Evolutionary conservation across 257 asterid species (phyloP).

Genomic region (Solanum stenotomum): DNA sequence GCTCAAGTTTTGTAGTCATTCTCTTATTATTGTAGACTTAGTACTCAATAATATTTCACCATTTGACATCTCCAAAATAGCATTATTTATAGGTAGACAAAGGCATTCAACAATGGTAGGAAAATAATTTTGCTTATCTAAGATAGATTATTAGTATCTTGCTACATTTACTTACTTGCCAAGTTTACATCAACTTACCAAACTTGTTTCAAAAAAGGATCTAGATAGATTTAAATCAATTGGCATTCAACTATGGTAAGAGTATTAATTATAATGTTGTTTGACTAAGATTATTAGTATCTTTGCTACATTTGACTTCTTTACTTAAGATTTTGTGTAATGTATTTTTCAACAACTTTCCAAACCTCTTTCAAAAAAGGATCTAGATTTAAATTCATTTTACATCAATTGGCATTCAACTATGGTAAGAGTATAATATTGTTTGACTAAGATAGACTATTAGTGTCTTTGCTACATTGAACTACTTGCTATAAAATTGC

Average conservation of each 20-base stretch:
- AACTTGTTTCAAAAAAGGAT: background rate
- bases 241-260: background rate
- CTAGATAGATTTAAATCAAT: background rate
- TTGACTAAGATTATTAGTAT: background rate
- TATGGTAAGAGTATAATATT: background rate
- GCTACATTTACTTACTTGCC: background rate
- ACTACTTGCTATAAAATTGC: background rate
- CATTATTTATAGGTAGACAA: background rate
- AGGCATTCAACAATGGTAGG: background rate
- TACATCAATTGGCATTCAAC: background rate
- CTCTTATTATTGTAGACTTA: background rate
- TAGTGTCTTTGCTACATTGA: background rate
- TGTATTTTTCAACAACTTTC: background rate
- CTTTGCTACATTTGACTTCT: background rate
- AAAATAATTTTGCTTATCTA: background rate
- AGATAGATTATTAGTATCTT: background rate
- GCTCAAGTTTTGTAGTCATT: background rate
- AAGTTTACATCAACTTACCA: background rate
- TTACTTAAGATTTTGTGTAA: background rate
- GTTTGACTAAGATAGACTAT: background rate
- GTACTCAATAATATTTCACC: background rate
- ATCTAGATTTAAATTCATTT: background rate
- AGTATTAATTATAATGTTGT: background rate
- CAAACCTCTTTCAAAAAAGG: background rate
- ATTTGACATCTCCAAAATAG: background rate